Base-by-base conservation (phyloP, 139 green algal species). In the Astrephomene gubernaculifera region DNA sequence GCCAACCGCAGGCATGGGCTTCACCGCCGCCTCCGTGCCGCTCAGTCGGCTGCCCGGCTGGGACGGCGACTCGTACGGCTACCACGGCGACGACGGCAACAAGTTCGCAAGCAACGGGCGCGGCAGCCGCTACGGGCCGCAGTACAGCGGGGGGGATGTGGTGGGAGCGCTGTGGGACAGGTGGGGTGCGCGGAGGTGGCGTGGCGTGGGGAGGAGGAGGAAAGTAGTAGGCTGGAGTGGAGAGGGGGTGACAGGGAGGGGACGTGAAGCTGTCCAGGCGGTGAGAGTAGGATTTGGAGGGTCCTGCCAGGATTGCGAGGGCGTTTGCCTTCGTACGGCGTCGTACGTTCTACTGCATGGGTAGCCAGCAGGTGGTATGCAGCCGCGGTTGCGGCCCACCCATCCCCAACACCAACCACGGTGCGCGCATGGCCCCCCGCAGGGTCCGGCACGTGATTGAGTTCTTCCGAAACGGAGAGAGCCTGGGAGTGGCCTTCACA, bases 31-130 rank as follows among this genome's bases (percentile, higher is more conserved):
- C 6, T 90, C 93, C 31, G 90, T 97, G 0, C 92, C 94, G 33
- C 85, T 95, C 67, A 86, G 92, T 22, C 76, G 94, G 2, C 88
- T 98, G 71, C 96, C 96, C 0, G 96, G 96, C 17, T 98, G 96
- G 96, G 94, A 98, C 75, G 68, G 82, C 2, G 88, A 93, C 79
- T 95, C 90, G 35, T 98, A 97, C 65, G 86, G 87, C 43, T 91
- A 91, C 67, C 88, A 91, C 52, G 88, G 88, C 2, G 88, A 91
- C 71, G 88, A 91, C 54, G 88, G 88, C 4, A 63, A 88, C 35
- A 52, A 54, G 0, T 98, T 98, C 68, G 71, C 88, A 19, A 90
- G 86, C 75, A 88, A 78, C 70, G 89, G 89, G 2, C 5, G n/a
- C 0, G 91, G 91, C 38, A 54, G 35, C 1, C 2, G 53, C 0